Evolutionary conservation across 2,329 filamentous ascomycete species (phyloP).

Genomic region (Coniosporium tulheliwenetii): DNA sequence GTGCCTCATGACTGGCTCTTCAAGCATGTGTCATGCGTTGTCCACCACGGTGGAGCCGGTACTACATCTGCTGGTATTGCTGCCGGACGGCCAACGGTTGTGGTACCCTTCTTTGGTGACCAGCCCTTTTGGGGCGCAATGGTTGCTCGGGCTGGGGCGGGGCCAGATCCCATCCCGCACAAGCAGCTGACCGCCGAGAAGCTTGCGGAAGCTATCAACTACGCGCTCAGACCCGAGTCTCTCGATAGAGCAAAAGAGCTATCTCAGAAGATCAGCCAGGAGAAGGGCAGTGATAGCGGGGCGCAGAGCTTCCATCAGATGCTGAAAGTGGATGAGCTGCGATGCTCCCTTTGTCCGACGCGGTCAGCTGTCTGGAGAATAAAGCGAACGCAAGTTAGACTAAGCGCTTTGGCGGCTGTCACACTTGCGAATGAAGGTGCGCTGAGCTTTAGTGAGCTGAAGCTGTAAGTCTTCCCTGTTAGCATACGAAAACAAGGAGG

Average conservation of each 20-base stretch:
- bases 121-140: conserved; percentile 41
- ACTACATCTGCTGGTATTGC: conserved; percentile 40
- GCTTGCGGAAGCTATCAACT: conserved; percentile 29
- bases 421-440: conserved; percentile 49
- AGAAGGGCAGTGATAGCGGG: conserved; percentile 24
- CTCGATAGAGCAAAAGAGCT: conserved; percentile 21
- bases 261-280: conserved; percentile 23
- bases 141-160: conserved; percentile 33
- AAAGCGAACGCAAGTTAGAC: conserved; percentile 46
- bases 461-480: conserved; percentile 38
- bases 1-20: conserved; percentile 46
- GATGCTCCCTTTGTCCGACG: conserved; percentile 53
- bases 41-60: conserved; percentile 45
- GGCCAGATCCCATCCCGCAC: conserved; percentile 31
- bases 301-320: conserved; percentile 30
- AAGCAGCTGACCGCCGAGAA: conserved; percentile 27
- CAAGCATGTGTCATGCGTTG: conserved; percentile 35
- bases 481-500: too few relatives aligned
- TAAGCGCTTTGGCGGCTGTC: conserved; percentile 60
- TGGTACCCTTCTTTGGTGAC: conserved; percentile 44
- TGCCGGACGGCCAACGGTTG: conserved; percentile 34
- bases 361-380: conserved; percentile 62
- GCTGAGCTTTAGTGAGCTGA: conserved; percentile 54
- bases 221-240: conserved; percentile 24
- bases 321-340: conserved; percentile 47